A percentile compares a stretch with the other conserved stretches of the same genome.
These are phyloP conservation scores for Exophiala mesophila DNA, from an alignment of 2,329 filamentous ascomycete genomes.

Conservation along the genomic window DNA sequence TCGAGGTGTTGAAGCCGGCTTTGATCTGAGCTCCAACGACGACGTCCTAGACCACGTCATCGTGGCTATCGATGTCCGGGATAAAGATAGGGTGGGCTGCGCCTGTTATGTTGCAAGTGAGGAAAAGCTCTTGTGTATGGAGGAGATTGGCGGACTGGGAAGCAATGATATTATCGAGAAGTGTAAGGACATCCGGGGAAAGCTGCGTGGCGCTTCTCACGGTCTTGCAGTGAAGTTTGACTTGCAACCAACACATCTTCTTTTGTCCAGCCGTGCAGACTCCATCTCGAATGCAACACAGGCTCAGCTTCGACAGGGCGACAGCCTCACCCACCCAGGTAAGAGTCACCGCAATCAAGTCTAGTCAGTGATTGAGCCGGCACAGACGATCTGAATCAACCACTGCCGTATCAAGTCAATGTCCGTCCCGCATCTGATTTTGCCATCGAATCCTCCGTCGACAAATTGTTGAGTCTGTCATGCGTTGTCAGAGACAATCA, in stretches of 20 bases:
- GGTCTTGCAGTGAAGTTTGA: slow-evolving; percentile 54
- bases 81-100: slow-evolving; percentile 70
- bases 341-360: too few relatives aligned
- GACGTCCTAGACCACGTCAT: slow-evolving; percentile 63
- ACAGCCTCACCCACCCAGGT: too few relatives aligned
- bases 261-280: slow-evolving; percentile 54
- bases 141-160: slow-evolving; percentile 63
- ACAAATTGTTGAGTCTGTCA: slow-evolving; percentile 58
- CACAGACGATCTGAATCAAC: slow-evolving; percentile 23
- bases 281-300: slow-evolving; percentile 34
- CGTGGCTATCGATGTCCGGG: slow-evolving; percentile 72
- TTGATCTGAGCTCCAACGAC: slow-evolving; percentile 25
- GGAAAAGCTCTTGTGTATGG: slow-evolving; percentile 67
- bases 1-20: too few relatives aligned
- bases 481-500: slow-evolving; percentile 36
- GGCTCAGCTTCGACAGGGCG: too few relatives aligned
- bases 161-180: slow-evolving; percentile 65
- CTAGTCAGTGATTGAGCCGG: neutral
- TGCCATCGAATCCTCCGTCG: slow-evolving; percentile 59
- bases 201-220: slow-evolving; percentile 19
- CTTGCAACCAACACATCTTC: slow-evolving; percentile 56
- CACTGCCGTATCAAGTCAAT: slow-evolving; percentile 59
- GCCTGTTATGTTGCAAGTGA: slow-evolving; percentile 72
- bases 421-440: slow-evolving; percentile 69
- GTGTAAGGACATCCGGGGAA: slow-evolving; percentile 29